Percentiles rank a stretch among this genome's conserved stretches.
Evolutionary conservation across 2,329 filamentous ascomycete species (phyloP).

Genomic region (Pyricularia grisea): DNA sequence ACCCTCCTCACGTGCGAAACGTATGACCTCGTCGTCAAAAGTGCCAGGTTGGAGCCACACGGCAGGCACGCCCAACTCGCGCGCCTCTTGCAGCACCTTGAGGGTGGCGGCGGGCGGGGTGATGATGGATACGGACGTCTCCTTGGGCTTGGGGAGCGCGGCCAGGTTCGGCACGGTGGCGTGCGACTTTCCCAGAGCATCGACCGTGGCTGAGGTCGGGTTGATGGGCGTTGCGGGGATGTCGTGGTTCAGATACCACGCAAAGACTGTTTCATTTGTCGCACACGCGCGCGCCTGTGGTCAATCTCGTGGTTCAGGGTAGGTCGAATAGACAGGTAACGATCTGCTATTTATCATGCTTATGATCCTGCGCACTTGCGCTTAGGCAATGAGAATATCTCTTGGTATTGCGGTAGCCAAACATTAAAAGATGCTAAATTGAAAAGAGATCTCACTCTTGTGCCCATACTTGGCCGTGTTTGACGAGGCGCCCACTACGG

Average conservation of each 20-base stretch:
- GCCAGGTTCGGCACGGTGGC: slow-evolving; percentile 56
- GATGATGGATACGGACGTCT: slow-evolving; percentile 76
- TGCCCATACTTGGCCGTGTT: slow-evolving; percentile 82
- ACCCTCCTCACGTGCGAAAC: slow-evolving; percentile 52
- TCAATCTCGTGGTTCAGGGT: background rate
- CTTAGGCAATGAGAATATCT: background rate
- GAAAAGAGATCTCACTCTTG: slow-evolving; percentile 50
- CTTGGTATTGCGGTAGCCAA: background rate
- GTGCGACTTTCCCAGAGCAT: slow-evolving; percentile 48
- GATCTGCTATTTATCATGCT: background rate
- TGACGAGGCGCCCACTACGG: slow-evolving; percentile 82
- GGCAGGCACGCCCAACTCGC: slow-evolving; percentile 58
- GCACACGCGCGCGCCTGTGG: background rate
- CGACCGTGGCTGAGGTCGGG: slow-evolving; percentile 56
- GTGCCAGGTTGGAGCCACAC: slow-evolving; percentile 90
- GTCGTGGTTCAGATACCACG: slow-evolving; percentile 73
- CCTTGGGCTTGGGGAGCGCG: slow-evolving; percentile 49
- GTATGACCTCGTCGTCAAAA: slow-evolving; percentile 67
- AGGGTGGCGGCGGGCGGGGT: slow-evolving; percentile 75
- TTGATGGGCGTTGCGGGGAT: slow-evolving; percentile 80
- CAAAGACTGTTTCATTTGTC: slow-evolving; percentile 56
- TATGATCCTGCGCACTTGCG: background rate
- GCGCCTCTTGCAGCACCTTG: slow-evolving; percentile 67
- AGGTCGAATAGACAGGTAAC: background rate
- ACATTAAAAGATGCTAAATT: background rate